Conservation (phyloP, 1,284 basidiomycete species). For the Puccinia polysora region DNA sequence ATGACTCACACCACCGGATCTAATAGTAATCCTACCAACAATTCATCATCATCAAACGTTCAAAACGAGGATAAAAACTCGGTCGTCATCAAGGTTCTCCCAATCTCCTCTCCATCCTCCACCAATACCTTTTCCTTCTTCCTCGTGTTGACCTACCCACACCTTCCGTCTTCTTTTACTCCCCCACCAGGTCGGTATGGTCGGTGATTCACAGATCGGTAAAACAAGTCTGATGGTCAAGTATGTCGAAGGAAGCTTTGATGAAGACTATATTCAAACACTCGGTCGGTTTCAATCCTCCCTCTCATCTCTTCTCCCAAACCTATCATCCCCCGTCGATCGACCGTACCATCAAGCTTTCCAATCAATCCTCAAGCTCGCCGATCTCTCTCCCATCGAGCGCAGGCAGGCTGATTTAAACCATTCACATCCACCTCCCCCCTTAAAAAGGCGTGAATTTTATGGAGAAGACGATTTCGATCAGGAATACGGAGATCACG, state of each 20-base stretch:
- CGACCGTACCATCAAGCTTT: no score
- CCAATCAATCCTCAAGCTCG: no score
- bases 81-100: slow-evolving; percentile 39
- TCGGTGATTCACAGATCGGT: slow-evolving; percentile 96
- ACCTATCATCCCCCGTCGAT: no score
- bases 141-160: not conserved
- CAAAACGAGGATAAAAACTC: slow-evolving; percentile 43
- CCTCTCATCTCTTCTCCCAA: not conserved
- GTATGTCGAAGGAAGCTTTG: slow-evolving; percentile 91
- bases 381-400: no score
- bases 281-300: slow-evolving; percentile 55
- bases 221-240: slow-evolving; percentile 98
- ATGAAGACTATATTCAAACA: slow-evolving; percentile 98
- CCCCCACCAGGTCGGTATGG: slow-evolving; percentile 97
- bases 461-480: slow-evolving; percentile 98
- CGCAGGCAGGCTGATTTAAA: no score
- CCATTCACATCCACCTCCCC: no score
- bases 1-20: no score
- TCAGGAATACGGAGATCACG: slow-evolving; percentile 94
- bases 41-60: not conserved
- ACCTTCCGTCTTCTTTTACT: slow-evolving; percentile 59
- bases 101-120: not conserved
- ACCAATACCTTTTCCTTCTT: not conserved
- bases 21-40: not conserved
- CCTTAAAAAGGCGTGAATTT: slow-evolving; percentile 89